Percentiles rank a stretch among this genome's conserved stretches.
Conservation (phyloP, 305 asterid species). For the Ilex paraguariensis region DNA sequence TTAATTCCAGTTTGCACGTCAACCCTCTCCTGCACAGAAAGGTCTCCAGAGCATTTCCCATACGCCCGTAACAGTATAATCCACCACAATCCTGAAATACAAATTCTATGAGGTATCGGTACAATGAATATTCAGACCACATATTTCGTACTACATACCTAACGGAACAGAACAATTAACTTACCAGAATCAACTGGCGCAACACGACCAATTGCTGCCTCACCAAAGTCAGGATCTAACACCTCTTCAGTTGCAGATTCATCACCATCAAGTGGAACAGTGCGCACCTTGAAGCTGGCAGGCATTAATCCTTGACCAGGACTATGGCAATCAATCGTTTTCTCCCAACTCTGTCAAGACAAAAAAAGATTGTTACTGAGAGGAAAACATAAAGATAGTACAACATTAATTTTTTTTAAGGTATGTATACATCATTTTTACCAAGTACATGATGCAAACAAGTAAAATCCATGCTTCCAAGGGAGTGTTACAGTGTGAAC, state of each 20-base stretch:
- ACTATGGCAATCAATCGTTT: slow-evolving; percentile 94
- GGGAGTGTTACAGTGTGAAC: too few relatives aligned
- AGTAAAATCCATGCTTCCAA: too few relatives aligned
- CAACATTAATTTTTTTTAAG: too few relatives aligned
- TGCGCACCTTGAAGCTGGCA: slow-evolving; percentile 91
- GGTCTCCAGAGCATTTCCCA: slow-evolving; percentile 83
- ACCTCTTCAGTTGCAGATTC: slow-evolving; percentile 84
- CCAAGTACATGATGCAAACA: too few relatives aligned
- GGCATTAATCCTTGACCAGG: slow-evolving; percentile 99
- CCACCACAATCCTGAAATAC: slow-evolving; percentile 86
- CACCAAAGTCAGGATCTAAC: slow-evolving; percentile 94
- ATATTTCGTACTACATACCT: neutral
- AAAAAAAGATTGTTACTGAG: slow-evolving; percentile 7
- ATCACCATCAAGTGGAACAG: slow-evolving; percentile 71
- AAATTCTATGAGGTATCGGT: neutral
- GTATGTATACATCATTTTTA: too few relatives aligned
- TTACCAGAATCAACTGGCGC: slow-evolving; percentile 96
- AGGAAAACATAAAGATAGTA: neutral
- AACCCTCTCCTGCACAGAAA: slow-evolving; percentile 79
- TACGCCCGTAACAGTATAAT: slow-evolving; percentile 85
- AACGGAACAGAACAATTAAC: slow-evolving; percentile 15
- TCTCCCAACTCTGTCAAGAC: slow-evolving; percentile 84
- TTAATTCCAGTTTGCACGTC: slow-evolving; percentile 91
- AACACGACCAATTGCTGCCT: slow-evolving; percentile 96
- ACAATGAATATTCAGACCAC: too few relatives aligned